Evolutionary conservation across 352 stramenopile genomes (phyloP), one percentile per base, ranked within the genome.

Genomic region (Peronosclerospora sorghi): DNA sequence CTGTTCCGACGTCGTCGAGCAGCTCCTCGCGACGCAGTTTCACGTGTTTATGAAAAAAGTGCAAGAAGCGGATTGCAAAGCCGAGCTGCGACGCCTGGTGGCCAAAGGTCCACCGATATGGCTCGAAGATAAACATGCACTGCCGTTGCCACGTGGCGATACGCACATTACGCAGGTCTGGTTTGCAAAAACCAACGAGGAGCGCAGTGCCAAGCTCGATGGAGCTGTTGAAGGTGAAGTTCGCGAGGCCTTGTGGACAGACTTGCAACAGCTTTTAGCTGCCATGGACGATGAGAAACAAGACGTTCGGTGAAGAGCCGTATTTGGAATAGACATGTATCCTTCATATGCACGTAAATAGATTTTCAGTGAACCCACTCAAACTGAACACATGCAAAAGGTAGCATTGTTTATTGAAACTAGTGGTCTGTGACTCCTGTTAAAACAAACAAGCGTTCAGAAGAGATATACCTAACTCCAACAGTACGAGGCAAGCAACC

Each of bases 31-130:
- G 15, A 75, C 80, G 41, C 89, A 97, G 68, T 97, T 97, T 68
- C 62, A 86, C 51, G 74, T 80, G 35, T 97, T 85, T 68, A 84
- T 97, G 55, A 86, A 94, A 49, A 80, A 84, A 26, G 87, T 97
- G 26, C 87, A 96, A 60, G 79, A 90, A 35, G 79, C 88, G 9
- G 87, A 97, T 57, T 97, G 92, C 74, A 95, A 97, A 60, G 92
- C 92, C 18, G 88, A 96, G 57, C 59, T 97, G 45, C 73, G 84
- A 28, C 82, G 92, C n/a, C 62, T 97, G 9, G 67, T 97, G 32
- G 65, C 67, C 15, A 83, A 78, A 28, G 92, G 92, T 0, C 92
- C 92, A 23, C 92, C 92, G 4, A 62, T 97, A n/a, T 97, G 83
- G 59, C 56, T 97, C 8, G 73, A 84, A 32, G 92, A 97, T 66